Percentiles rank a stretch among this genome's conserved stretches.
phyloP scores from a whole-genome alignment of 2,329 filamentous ascomycete species.

The Sporothrix protearum region DNA sequence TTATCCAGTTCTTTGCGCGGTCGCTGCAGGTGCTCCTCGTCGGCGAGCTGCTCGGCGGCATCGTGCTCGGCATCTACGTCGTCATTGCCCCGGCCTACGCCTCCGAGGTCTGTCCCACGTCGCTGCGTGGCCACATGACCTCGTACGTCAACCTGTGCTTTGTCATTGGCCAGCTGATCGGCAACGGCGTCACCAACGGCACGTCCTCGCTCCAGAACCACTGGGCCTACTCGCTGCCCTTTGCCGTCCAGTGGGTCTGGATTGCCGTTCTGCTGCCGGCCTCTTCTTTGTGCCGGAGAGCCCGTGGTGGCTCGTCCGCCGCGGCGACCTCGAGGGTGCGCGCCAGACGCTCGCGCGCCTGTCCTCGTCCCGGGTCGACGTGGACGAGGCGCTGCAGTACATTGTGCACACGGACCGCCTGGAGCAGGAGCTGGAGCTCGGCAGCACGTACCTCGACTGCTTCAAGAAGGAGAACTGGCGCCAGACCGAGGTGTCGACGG shows the following conservation, averaged over 20 bases:
- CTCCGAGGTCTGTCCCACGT: constrained; percentile 58
- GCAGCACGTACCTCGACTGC: constrained; percentile 50
- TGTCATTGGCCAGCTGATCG: constrained; percentile 59
- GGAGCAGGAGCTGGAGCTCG: constrained; percentile 50
- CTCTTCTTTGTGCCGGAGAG: constrained; percentile 48
- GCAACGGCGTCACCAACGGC: constrained; percentile 45
- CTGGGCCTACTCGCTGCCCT: constrained; percentile 50
- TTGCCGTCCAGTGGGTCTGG: constrained; percentile 52
- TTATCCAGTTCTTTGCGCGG: constrained; percentile 61
- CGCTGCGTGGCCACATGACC: constrained; percentile 55
- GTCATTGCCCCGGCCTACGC: constrained; percentile 58
- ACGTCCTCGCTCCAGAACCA: constrained; percentile 36
- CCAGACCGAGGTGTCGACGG: constrained; percentile 54
- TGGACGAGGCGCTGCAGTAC: constrained; percentile 49
- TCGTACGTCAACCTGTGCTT: constrained; percentile 61
- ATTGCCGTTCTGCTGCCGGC: constrained; percentile 44
- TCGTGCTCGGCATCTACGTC: constrained; percentile 60
- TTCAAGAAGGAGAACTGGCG: constrained; percentile 49
- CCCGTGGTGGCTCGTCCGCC: constrained; percentile 50
- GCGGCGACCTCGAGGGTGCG: constrained; percentile 42
- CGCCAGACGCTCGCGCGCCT: constrained; percentile 41
- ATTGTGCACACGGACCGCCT: constrained; percentile 58
- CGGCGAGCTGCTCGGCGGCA: constrained; percentile 58
- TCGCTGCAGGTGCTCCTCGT: constrained; percentile 55
- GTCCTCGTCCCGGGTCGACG: constrained; percentile 43